Base-by-base conservation (phyloP, 2,329 filamentous ascomycete species). In the Amylocarpus encephaloides region DNA sequence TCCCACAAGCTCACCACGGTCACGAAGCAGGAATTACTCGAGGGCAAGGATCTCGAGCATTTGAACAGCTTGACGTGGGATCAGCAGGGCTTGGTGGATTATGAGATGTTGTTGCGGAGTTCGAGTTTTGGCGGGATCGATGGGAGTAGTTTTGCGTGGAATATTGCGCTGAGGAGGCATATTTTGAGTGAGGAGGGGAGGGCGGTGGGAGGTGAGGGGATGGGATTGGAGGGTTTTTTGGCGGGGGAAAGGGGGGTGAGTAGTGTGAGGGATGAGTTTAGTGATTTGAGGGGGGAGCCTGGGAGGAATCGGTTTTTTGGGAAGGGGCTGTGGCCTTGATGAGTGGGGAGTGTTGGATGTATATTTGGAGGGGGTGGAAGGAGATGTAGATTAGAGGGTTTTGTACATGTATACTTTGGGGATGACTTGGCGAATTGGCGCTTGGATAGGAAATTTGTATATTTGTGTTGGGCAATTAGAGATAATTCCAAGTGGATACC, bases 11-110 rank as follows among this genome's bases (percentile, higher is more conserved):
- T 12, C 44, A 53, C 71, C 7, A 67, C 59, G 18, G 68, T 73
- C 5, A 63, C 63, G 16, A 74, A 73, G 59, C 51, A 62, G 11
- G 67, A 72, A 26, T 55, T 76, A 1, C 64, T 76, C 5, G 63
- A 64, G 49, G 32, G 53, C 13, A 46, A 52, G 34, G 46, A 48
- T n/a, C 40, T 35, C 30, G 48, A 42, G 11, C 50, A 51, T n/a
- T 61, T 75, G 7, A 33, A 62, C 6, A 43, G 42, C 11, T 57
- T 76, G 38, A 67, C 62, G 6, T 73, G 68, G 67, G 71, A 75
- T 55, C 73, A 76, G 62, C 67, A 69, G 40, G 68, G 67, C 0
- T 60, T 75, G 19, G 67, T 75, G 9, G 73, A 77, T 59, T 75
- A 71, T 59, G 73, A 75, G 60, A 66, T 76, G 11, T 59, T 75